phyloP scores from a whole-genome alignment of 768 basidiomycete species.

The Clitopilus passeckerianus region DNA sequence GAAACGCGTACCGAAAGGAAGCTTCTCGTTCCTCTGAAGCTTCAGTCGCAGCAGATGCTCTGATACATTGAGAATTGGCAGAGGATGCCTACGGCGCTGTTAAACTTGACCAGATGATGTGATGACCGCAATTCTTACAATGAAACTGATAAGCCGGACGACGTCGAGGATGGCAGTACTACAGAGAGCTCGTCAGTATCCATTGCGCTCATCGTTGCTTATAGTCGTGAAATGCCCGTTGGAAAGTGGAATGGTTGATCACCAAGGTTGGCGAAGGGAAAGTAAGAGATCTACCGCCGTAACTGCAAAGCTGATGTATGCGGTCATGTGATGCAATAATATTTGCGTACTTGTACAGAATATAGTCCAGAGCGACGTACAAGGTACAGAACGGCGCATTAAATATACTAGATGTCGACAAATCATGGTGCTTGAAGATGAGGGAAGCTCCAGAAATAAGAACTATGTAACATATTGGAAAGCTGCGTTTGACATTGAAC shows the following conservation, averaged over 20 bases:
- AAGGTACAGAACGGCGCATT: no score
- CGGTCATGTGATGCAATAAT: not conserved
- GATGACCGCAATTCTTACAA: slow-evolving; percentile 42
- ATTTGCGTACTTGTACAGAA: not conserved
- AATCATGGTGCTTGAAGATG: not conserved
- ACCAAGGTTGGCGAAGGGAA: no score
- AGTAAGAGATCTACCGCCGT: not conserved
- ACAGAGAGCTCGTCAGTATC: slow-evolving; percentile 76
- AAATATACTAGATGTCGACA: not conserved
- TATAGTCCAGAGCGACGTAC: not conserved
- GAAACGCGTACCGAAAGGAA: slow-evolving; percentile 57
- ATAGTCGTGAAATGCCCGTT: not conserved
- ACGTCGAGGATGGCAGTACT: slow-evolving; percentile 65
- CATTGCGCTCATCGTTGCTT: slow-evolving; percentile 51
- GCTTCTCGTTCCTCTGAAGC: slow-evolving; percentile 57
- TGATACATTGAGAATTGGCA: slow-evolving; percentile 94
- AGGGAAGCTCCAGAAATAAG: no score
- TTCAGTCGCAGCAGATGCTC: slow-evolving; percentile 89
- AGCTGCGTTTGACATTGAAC: not conserved
- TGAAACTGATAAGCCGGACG: slow-evolving; percentile 70
- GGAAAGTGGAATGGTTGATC: no score
- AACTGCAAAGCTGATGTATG: not conserved
- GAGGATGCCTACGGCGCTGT: slow-evolving; percentile 68
- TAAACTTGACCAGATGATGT: slow-evolving; percentile 7
- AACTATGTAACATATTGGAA: no score